Evolutionary conservation across 345 rosid genomes (phyloP), one percentile per base, ranked within the genome.

Genomic region (Hevea brasiliensis): DNA sequence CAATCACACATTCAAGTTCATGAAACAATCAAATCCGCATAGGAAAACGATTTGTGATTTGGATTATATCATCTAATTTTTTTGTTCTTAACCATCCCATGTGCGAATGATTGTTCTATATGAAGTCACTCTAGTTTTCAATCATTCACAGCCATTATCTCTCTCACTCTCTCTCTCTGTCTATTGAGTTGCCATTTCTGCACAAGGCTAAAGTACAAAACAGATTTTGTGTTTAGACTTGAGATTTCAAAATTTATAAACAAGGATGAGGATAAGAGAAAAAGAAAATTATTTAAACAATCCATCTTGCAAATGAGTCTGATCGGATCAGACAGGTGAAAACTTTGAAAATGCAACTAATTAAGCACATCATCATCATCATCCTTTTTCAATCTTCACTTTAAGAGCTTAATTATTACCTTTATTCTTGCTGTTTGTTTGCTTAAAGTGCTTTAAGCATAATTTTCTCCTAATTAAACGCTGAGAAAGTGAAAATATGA

Each of bases 21-120:
- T 40, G 55, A 63, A 74, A 57, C 65, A 50, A 72, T 67, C 24
- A 12, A 72, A 80, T 78, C 74, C 70, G 44, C 44, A 8, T 40
- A 62, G 21, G 77, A 73, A 76, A n/a, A 54, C 65, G 48, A 72
- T 23, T 57, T 73, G 67, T 65, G 76, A 74, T 84, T 56, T 67
- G 54, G 71, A 65, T 72, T 65, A 54, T 29, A 47, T 81, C 83
- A 79, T 61, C 61, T 64, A 12, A 29, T 11, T 20, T 6, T n/a
- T 53, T 59, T 59, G 45, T 56, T 59, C 53, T 67, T 56, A 11
- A 44, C 42, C 24, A 50, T 23, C 54, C 73, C 77, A 70, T 75
- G 73, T 76, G 73, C 68, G 74, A 79, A 81, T 76, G 75, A 79
- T 79, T 81, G 79, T 41, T 48, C 44, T 21, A 68, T 72, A 62